A percentile compares a stretch with the other conserved stretches of the same genome.
Conservation (phyloP, 768 basidiomycete genomes). For the Collybia nuda region DNA sequence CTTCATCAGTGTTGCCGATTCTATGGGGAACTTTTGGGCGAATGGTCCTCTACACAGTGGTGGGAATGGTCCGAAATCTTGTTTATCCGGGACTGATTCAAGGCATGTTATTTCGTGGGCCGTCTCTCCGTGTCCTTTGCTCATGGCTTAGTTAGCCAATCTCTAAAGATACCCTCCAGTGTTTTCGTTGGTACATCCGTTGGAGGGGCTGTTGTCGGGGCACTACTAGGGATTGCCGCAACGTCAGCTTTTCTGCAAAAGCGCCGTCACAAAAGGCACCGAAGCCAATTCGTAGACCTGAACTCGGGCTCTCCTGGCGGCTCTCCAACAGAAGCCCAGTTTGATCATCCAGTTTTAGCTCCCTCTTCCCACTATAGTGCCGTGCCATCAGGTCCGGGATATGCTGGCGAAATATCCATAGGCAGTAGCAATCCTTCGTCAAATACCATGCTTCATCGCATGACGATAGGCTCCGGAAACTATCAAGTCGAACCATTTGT, state of each 20-base stretch:
- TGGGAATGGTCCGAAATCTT: constrained; percentile 35
- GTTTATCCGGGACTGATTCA: constrained; percentile 32
- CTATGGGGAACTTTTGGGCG: constrained; percentile 50
- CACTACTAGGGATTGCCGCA: constrained; percentile 28
- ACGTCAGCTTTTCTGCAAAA: constrained; percentile 32
- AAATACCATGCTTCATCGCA: constrained; percentile 8
- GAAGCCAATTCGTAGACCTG: constrained; percentile 25
- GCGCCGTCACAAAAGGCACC: constrained; percentile 19
- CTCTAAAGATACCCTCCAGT: constrained; percentile 9
- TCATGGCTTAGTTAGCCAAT: background rate
- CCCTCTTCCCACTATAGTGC: constrained; percentile 23
- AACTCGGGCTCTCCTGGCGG: constrained; percentile 16
- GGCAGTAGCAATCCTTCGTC: constrained; percentile 8
- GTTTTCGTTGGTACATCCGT: constrained; percentile 35
- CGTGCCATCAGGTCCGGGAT: constrained; percentile 19
- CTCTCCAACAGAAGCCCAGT: constrained; percentile 18
- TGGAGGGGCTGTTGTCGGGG: constrained; percentile 38
- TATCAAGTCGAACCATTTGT: constrained; percentile 46
- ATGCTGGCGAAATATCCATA: constrained; percentile 15
- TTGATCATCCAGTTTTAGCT: constrained; percentile 11
- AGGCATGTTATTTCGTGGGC: constrained; percentile 13
- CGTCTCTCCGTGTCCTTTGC: background rate
- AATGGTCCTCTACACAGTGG: constrained; percentile 61
- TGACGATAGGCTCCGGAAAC: constrained; percentile 11
- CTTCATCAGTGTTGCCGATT: constrained; percentile 54